A percentile compares a stretch with the other conserved stretches of the same genome.
Evolutionary conservation across 805 yeast species (phyloP).

Genomic region (Yamadazyma scolyti): DNA sequence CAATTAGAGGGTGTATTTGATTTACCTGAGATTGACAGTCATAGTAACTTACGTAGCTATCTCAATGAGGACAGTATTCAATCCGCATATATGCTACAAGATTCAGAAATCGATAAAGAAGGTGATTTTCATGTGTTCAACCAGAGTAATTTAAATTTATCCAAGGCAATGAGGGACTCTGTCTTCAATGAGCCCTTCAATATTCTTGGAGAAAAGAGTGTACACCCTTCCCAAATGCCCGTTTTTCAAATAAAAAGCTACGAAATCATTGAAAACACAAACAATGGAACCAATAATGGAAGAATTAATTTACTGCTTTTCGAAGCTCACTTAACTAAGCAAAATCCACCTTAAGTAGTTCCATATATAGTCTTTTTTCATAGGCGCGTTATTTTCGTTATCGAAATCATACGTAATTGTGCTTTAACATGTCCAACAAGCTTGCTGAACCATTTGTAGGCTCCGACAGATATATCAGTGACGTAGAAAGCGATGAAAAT

Average conservation of each 20-base stretch:
- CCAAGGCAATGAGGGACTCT: constrained; percentile 6
- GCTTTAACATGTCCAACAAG: constrained; percentile 1
- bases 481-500: background rate
- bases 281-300: constrained; percentile 24
- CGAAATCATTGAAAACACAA: constrained; percentile 35
- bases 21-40: constrained; percentile 8
- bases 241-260: constrained; percentile 31
- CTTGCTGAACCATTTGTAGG: constrained; percentile 2
- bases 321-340: constrained; percentile 39
- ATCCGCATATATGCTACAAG: constrained; percentile 24
- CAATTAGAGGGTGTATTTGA: constrained; percentile 5
- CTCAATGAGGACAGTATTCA: constrained; percentile 8
- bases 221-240: constrained; percentile 1
- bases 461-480: background rate
- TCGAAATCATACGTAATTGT: background rate
- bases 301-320: constrained; percentile 35
- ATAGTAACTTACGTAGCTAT: constrained; percentile 4
- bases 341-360: constrained; percentile 30
- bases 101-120: constrained; percentile 25
- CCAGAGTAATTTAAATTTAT: constrained; percentile 20
- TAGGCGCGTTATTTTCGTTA: constrained; percentile 3
- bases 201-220: constrained; percentile 8
- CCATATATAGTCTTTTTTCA: background rate
- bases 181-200: constrained; percentile 9
- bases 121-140: constrained; percentile 33